Evolutionary conservation across 768 basidiomycete genomes (phyloP), one percentile per base, ranked within the genome.

Genomic region (Naganishia onofrii): DNA sequence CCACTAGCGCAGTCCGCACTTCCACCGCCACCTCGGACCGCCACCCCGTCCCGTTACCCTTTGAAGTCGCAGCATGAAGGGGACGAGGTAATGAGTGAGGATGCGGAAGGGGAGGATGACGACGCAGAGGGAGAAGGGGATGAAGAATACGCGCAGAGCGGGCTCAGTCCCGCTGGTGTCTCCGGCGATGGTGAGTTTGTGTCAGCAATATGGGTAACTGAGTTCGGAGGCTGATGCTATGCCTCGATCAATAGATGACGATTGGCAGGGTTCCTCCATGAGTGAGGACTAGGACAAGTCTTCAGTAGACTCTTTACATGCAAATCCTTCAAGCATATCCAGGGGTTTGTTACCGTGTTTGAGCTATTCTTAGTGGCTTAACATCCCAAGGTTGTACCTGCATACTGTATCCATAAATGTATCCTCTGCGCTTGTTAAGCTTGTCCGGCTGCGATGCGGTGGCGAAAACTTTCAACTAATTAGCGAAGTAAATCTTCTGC

Each of bases 41-140:
- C 48, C 1, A 26, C 19, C 48, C 48, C 48, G n/a, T 51, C 48
- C 48, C 48, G 48, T n/a, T 69, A 38, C 8, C 68, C 58, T 13
- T 38, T 65, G 19, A 46, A 38, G 44, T 36, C 32, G 26, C 54
- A 26, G 21, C 29, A 28, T 42, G 23, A 19, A 46, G 57, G 34
- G 6, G 46, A 60, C 42, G 55, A 58, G n/a, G 34, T 32, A 8
- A 19, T n/a, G 21, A 64, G 48, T 42, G 66, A 67, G 38, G 88
- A 89, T 64, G 75, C 70, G 42, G 83, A 69, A 52, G 68, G 58
- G 1, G 68, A 84, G n/a, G 85, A 85, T 67, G 82, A 78, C 1
- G 84, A 78, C 32, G 86, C 66, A 7, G 72, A 69, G 28, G 71
- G 66, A 28, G 68, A 69, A 48, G 71, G 32, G 48, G 71, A 72